phyloP scores from a whole-genome alignment of 1,284 basidiomycete species.

The Marasmius sp. region DNA sequence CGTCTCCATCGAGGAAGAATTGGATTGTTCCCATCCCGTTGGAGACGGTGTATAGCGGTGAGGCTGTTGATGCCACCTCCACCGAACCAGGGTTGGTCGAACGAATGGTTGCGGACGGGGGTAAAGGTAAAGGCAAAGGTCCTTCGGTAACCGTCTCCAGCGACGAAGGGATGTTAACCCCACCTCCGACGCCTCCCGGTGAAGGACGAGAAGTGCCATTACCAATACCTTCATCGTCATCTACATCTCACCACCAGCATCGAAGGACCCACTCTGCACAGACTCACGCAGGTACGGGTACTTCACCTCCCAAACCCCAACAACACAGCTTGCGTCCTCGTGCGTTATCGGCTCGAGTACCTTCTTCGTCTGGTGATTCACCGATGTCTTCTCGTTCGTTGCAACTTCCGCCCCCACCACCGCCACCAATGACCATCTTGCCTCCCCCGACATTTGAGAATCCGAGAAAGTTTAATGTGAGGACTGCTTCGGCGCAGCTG shows the following conservation, averaged over 20 bases:
- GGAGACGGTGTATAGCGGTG: background rate
- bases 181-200: background rate
- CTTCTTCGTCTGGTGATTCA: background rate
- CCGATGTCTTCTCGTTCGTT: background rate
- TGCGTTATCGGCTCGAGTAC: background rate
- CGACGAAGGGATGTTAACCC: background rate
- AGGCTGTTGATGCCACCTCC: background rate
- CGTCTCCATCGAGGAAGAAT: background rate
- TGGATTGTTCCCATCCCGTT: background rate
- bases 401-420: background rate
- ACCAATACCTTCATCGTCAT: background rate
- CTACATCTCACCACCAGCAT: background rate
- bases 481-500: background rate
- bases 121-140: background rate
- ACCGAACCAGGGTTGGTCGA: background rate
- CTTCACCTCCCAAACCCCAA: background rate
- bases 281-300: background rate
- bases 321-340: background rate
- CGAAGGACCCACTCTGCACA: background rate
- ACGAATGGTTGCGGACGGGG: background rate
- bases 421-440: background rate
- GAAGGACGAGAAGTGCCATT: background rate
- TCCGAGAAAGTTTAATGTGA: background rate
- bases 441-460: background rate
- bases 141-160: too few species aligned